Base-by-base conservation (phyloP, 2,329 filamentous ascomycete genomes). In the Penicillium glabrum region DNA sequence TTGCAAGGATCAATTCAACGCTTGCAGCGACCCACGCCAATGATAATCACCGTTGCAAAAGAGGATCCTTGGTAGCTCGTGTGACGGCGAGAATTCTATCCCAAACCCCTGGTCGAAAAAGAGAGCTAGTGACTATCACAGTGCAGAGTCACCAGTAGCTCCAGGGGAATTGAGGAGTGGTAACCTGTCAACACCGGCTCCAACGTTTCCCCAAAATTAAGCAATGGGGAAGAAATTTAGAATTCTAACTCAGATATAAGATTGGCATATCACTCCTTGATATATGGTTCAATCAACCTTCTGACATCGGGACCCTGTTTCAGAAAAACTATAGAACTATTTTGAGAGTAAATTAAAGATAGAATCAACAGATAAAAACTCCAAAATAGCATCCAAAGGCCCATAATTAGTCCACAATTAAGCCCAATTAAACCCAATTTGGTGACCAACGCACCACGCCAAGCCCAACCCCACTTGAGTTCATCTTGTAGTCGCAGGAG, bases 401-500 rank as follows among this genome's bases (percentile, higher is more conserved):
- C 59, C 59, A 59, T 59, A 64, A 64, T 65, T 66, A 66, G 56
- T 56, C 48, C 46, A 45, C 45, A 53, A 56, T 60, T 51, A 43
- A 54, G 33, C 46, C 51, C 14, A 45, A 51, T 56, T 35, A 6
- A 29, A 29, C 41, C 27, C 23, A 3, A 46, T 44, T 29, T 27
- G 46, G 45, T 37, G 46, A 49, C 57, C 57, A 59, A 31, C 50
- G n/a, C 59, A 58, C 33, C 41, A n/a, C 29, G 41, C 21, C 23
- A 53, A 47, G 35, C 33, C 41, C 29, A 53, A 9, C 23, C 26
- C n/a, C 13, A 37, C 19, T 24, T 23, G 46, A 27, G 33, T 46
- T 43, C 37, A 27, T 26, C 27, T 46, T 41, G 26, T 6, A 23
- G 5, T 37, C 23, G 35, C 29, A 21, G 13, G 4, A 33, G 27